Evolutionary conservation across 176 grass and related monocot genomes (phyloP).

Genomic region (Metroxylon sagu): DNA sequence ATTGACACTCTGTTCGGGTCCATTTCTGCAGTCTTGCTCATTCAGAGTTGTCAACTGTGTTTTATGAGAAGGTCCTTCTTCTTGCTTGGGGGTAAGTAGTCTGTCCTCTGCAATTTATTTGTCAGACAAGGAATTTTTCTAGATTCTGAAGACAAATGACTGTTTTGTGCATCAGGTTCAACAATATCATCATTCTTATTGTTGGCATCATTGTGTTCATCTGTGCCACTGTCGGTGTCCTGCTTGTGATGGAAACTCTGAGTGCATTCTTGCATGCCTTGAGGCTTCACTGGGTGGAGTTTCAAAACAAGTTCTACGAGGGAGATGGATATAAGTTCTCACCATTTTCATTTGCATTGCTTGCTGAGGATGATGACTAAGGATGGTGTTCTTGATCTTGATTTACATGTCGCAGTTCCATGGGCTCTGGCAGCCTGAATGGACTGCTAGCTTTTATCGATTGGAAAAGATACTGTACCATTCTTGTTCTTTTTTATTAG

Average conservation of each 20-base stretch:
- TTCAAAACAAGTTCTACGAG: conserved; percentile 96
- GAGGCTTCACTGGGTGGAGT: conserved; percentile 99
- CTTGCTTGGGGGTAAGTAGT: conserved; percentile 61
- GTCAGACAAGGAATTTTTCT: no score
- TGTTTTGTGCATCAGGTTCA: conserved; percentile 42
- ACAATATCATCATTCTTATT: conserved; percentile 37
- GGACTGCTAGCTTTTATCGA: no score
- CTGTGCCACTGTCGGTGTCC: conserved; percentile 60
- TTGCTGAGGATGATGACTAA: conserved; percentile 65
- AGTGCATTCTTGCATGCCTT: conserved; percentile 92
- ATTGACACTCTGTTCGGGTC: conserved; percentile 2
- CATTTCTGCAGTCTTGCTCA: conserved; percentile 69
- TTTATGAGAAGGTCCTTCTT: conserved; percentile 90
- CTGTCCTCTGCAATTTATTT: background rate
- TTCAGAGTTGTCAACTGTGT: conserved; percentile 77
- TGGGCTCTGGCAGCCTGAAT: no score
- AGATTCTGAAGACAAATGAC: background rate
- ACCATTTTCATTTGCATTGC: conserved; percentile 63
- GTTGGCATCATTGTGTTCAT: conserved; percentile 52
- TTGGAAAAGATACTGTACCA: no score
- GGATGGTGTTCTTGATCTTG: background rate
- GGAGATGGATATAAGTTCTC: conserved; percentile 97
- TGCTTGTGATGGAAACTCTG: conserved; percentile 97
- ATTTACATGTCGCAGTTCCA: no score
- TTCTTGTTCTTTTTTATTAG: no score